phyloP scores from a whole-genome alignment of 257 asterid genomes.

The Linaria vulgaris region DNA sequence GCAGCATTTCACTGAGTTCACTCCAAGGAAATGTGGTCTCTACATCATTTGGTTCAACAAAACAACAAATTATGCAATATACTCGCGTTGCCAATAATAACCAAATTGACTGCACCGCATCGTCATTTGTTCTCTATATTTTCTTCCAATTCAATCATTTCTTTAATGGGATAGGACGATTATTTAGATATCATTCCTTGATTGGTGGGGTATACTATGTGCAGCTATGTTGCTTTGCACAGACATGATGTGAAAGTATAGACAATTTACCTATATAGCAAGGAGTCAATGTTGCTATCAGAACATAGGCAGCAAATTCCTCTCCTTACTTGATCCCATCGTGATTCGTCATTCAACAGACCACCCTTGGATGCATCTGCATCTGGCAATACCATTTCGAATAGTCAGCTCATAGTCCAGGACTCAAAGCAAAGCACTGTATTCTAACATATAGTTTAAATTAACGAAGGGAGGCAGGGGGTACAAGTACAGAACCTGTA shows the following conservation, averaged over 20 bases:
- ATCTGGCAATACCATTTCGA: constrained; percentile 21
- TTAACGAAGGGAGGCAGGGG: neutral
- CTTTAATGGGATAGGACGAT: neutral
- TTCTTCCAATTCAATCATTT: too few species aligned
- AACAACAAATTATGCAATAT: too few species aligned
- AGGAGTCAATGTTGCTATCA: constrained; percentile 59
- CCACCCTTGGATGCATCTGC: constrained; percentile 39
- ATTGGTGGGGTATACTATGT: neutral
- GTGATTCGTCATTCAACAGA: constrained; percentile 41
- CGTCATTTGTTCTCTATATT: too few species aligned
- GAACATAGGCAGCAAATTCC: constrained; percentile 84
- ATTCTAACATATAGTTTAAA: neutral
- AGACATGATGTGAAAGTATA: neutral
- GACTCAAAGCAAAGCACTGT: neutral
- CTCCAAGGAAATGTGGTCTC: too few species aligned
- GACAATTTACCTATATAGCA: constrained; percentile 68
- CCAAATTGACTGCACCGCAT: too few species aligned
- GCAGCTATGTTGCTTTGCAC: neutral
- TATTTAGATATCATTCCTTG: neutral
- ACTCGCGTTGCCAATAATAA: too few species aligned
- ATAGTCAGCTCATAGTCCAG: constrained; percentile 6
- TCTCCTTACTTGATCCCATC: constrained; percentile 67
- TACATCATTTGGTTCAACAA: too few species aligned
- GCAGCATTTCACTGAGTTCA: too few species aligned
- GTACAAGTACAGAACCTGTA: neutral